Evolutionary conservation across 225 moss, liverwort and hornwort species (phyloP).

Genomic region (Takakia lepidozioides): DNA sequence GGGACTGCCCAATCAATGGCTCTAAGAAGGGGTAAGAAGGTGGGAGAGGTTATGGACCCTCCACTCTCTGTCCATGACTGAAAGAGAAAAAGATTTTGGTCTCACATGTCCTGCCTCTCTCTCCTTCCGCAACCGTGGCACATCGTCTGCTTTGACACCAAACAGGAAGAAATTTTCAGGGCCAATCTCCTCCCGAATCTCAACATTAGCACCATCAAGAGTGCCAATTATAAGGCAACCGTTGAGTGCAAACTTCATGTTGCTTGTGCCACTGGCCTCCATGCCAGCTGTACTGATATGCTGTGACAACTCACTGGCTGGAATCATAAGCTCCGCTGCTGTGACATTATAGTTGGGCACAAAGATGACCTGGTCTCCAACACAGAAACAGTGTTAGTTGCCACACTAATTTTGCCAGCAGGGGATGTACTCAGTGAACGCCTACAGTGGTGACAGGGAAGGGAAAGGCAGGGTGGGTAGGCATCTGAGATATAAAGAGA

Average conservation of each 20-base stretch:
- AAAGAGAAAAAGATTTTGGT: constrained; percentile 17
- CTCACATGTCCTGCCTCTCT: constrained; percentile 31
- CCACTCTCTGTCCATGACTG: background rate
- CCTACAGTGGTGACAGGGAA: too few relatives aligned
- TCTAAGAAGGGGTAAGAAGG: too few relatives aligned
- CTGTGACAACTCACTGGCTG: constrained; percentile 72
- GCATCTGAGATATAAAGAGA: too few relatives aligned
- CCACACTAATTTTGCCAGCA: too few relatives aligned
- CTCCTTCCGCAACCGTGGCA: constrained; percentile 40
- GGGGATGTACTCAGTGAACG: too few relatives aligned
- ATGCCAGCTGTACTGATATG: constrained; percentile 80
- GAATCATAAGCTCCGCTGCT: constrained; percentile 57
- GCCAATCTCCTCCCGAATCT: constrained; percentile 58
- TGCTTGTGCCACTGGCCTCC: constrained; percentile 84
- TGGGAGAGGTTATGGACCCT: too few relatives aligned
- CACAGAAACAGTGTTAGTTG: constrained; percentile 31
- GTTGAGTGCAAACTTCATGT: constrained; percentile 83
- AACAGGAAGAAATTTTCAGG: constrained; percentile 68
- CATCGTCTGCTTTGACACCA: constrained; percentile 49
- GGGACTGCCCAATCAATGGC: too few relatives aligned
- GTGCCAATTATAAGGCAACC: constrained; percentile 76
- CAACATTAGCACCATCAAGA: constrained; percentile 73
- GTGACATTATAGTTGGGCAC: constrained; percentile 80
- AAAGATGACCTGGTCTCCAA: constrained; percentile 59
- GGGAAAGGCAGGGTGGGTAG: too few relatives aligned